Percentiles rank a stretch among this genome's conserved stretches.
Conservation (phyloP, 345 rosid species). For the Lepidium africanum region DNA sequence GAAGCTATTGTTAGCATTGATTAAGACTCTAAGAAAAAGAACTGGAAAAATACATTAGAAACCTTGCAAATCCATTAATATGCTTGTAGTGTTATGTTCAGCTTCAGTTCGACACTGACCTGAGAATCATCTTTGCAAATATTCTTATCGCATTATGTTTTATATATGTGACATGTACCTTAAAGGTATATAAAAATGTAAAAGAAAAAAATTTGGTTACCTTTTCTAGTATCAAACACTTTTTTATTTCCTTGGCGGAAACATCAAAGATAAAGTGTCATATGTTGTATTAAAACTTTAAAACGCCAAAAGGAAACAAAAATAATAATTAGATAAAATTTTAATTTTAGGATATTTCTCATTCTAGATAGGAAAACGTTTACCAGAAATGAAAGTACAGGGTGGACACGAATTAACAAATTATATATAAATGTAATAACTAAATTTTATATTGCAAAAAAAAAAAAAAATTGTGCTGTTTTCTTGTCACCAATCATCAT, state of each 20-base stretch:
- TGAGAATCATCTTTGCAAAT: neutral
- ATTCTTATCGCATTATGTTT: neutral
- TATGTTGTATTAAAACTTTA: too few relatives aligned
- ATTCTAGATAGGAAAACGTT: neutral
- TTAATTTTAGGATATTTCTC: neutral
- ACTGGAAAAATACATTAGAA: neutral
- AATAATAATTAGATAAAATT: too few relatives aligned
- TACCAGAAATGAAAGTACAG: neutral
- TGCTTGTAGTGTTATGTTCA: neutral
- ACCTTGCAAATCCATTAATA: neutral
- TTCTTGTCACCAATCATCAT: neutral
- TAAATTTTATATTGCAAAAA: too few relatives aligned
- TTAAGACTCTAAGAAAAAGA: neutral
- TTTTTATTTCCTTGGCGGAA: too few relatives aligned
- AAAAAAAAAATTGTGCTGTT: too few relatives aligned
- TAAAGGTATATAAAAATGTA: neutral
- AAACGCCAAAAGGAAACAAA: too few relatives aligned
- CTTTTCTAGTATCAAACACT: neutral
- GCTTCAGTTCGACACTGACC: constrained; percentile 3
- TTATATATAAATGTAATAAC: neutral
- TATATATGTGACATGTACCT: neutral
- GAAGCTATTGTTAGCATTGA: neutral
- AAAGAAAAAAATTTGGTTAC: neutral
- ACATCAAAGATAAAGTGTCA: too few relatives aligned
- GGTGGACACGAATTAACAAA: neutral